Evolutionary conservation across 2,329 filamentous ascomycete genomes (phyloP), one percentile per base, ranked within the genome.

Genomic region (Pleoardoris graminearum): DNA sequence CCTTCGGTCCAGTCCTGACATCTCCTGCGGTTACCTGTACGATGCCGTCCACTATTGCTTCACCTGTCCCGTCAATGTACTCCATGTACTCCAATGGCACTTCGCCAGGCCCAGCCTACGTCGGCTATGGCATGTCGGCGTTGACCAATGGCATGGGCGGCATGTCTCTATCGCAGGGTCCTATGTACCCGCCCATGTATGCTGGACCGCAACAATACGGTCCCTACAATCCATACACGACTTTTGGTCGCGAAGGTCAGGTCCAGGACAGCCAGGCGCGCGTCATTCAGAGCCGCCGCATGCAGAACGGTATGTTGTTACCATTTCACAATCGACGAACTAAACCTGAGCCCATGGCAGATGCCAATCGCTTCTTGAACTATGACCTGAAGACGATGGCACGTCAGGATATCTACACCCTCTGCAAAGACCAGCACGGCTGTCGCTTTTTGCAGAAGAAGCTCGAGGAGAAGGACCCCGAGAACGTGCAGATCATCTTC

Each of bases 371-470:
- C 54, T 97, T 90, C 76, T 85, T 89, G 62, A 93, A 94, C 70
- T 83, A 90, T 68, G 85, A 90, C 12, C 80, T 97, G 19, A 90
- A 96, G 70, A 84, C 87, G 29, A 87, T 94, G 65, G 81, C 82
- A 30, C 67, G 67, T 29, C 90, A 91, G 43, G 88, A 91, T 65
- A 90, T 99, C 66, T 95, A 96, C 73, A 82, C 85, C 45, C 80
- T 97, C 30, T 97, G 93, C 82, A 97, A 97, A 77, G 94, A 99
- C 68, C 94, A 99, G 77, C 92, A 99, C 74, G 94, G 94, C 53
- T 99, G 94, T 69, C 89, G 94, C 53, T 99, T 94, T 73, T 79
- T 99, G 51, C 94, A 99, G 78, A 94, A 96, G 80, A 96, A 97
- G 79, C 82, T 99, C 4, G 94, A 99, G 77, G 93, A 96, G 69